Conservation (phyloP, 2,329 filamentous ascomycete genomes). For the Ascochyta fabae region DNA sequence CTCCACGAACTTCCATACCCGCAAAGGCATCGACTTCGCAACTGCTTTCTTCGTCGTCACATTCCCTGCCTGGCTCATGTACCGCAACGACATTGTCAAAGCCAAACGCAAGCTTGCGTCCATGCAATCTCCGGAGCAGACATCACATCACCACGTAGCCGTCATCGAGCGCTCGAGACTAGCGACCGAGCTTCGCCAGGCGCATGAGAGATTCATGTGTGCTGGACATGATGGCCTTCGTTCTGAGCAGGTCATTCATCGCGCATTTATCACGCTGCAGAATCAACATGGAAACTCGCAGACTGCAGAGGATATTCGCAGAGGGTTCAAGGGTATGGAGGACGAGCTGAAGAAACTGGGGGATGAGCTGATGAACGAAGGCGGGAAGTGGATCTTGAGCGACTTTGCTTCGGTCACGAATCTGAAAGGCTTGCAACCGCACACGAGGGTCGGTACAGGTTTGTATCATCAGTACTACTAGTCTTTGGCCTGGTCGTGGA, state of each 20-base stretch:
- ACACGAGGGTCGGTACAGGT: neutral
- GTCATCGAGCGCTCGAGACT: constrained; percentile 7
- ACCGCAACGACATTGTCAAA: neutral
- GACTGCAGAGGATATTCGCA: neutral
- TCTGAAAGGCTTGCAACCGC: neutral
- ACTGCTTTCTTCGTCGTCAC: constrained; percentile 1
- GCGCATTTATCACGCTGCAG: neutral
- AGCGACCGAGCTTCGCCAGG: constrained; percentile 1
- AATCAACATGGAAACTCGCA: neutral
- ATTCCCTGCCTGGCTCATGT: constrained; percentile 8
- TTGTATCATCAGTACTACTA: neutral
- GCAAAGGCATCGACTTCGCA: neutral
- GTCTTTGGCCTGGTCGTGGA: neutral
- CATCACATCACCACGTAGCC: neutral
- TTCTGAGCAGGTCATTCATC: constrained; percentile 9
- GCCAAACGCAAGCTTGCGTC: neutral
- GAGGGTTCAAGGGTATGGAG: constrained; percentile 4
- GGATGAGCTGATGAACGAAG: constrained; percentile 2
- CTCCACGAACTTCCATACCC: neutral
- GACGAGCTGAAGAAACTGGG: neutral
- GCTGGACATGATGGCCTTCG: neutral
- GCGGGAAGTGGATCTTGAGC: neutral
- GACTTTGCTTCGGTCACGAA: neutral
- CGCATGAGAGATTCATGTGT: constrained; percentile 1
- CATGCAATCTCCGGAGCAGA: neutral